These are phyloP conservation scores for Fusarium secorum DNA, from an alignment of 2,329 filamentous ascomycete species.

Conservation along the genomic window DNA sequence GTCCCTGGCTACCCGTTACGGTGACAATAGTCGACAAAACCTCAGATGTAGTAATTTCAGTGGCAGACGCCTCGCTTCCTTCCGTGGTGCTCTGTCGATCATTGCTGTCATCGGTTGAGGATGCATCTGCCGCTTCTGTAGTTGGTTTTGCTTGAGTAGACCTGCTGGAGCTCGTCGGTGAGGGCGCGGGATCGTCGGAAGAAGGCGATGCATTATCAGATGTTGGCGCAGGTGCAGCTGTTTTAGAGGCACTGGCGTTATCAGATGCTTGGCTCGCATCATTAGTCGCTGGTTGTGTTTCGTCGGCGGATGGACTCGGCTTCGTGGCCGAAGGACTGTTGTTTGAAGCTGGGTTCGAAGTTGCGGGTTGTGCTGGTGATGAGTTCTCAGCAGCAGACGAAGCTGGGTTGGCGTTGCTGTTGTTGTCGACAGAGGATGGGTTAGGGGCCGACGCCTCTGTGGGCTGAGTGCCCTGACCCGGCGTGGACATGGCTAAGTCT, in stretches of 20 bases:
- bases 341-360: constrained; percentile 15
- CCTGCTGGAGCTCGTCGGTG: background rate
- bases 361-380: constrained; percentile 6
- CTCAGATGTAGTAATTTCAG: constrained; percentile 19
- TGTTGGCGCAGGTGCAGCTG: constrained; percentile 15
- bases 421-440: constrained; percentile 15
- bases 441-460: constrained; percentile 33
- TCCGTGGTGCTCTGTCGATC: constrained; percentile 18
- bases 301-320: background rate
- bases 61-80: constrained; percentile 15
- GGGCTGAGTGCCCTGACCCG: constrained; percentile 33
- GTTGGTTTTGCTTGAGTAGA: constrained; percentile 22
- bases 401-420: constrained; percentile 17
- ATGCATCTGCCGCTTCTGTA: constrained; percentile 9
- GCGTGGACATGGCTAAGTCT: constrained; percentile 47
- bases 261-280: constrained; percentile 11
- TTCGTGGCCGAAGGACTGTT: constrained; percentile 13
- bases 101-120: constrained; percentile 20
- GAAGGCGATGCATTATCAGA: constrained; percentile 17
- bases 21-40: constrained; percentile 38
- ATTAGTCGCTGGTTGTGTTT: constrained; percentile 6
- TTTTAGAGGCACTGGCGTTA: constrained; percentile 4
- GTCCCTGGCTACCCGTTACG: constrained; percentile 34
- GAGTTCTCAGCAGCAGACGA: constrained; percentile 8
- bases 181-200: constrained; percentile 1